phyloP scores from a whole-genome alignment of 2,329 filamentous ascomycete species.

The Talaromyces sp. region DNA sequence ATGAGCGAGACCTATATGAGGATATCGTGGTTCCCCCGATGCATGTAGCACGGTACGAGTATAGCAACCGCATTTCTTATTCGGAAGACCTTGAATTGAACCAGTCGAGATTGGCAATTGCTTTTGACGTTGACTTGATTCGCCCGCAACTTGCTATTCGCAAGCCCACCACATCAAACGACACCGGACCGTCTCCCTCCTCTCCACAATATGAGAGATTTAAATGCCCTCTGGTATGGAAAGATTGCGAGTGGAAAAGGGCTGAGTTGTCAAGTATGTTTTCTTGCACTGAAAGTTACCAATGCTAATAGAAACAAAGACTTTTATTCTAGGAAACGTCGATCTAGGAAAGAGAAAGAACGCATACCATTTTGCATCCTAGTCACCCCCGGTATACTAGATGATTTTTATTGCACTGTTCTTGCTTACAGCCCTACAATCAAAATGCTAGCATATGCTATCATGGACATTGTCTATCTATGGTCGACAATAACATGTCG shows the following conservation, averaged over 20 bases:
- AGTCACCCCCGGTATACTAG: slow-evolving; percentile 74
- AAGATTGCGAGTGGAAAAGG: slow-evolving; percentile 33
- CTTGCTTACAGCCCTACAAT: slow-evolving; percentile 75
- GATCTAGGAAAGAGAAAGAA: not conserved
- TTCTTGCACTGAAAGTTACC: not conserved
- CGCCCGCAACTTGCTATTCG: slow-evolving; percentile 59
- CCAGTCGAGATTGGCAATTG: slow-evolving; percentile 68
- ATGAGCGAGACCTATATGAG: slow-evolving; percentile 59
- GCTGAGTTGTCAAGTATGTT: slow-evolving; percentile 24
- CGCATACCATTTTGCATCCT: slow-evolving; percentile 71
- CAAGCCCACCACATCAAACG: slow-evolving; percentile 15
- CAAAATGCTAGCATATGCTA: slow-evolving; percentile 74
- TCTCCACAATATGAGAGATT: slow-evolving; percentile 24
- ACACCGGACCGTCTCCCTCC: slow-evolving; percentile 19
- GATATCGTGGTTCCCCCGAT: slow-evolving; percentile 67
- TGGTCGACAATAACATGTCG: slow-evolving; percentile 78
- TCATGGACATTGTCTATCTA: slow-evolving; percentile 72
- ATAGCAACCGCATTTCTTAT: slow-evolving; percentile 40
- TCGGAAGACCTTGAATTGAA: slow-evolving; percentile 64
- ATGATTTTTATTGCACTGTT: slow-evolving; percentile 93
- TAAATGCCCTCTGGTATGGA: slow-evolving; percentile 31
- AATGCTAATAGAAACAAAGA: not conserved
- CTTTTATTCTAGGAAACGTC: not conserved
- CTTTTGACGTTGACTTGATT: slow-evolving; percentile 70
- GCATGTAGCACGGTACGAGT: slow-evolving; percentile 50